Evolutionary conservation across 164 flowering plant species (phyloP), one percentile per base, ranked within the genome.

Genomic region (Platanus orientalis): DNA sequence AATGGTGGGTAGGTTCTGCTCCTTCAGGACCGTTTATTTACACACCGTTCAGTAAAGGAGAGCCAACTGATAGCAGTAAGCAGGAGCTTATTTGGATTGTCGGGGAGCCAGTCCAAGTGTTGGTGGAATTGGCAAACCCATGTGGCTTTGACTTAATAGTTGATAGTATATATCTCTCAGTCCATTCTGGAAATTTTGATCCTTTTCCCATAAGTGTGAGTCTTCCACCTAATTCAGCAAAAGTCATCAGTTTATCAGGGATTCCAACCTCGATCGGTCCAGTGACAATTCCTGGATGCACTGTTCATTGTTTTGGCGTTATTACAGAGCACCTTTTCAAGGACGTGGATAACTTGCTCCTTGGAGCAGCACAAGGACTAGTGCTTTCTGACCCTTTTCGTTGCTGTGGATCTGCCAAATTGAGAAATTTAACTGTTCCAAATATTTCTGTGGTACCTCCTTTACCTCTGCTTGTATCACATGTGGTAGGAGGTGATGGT

Each of bases 1-100:
- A 95, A 68, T 95, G 99, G 97, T 95, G 99, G 99, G 76, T 81
- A 12, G 99, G 97, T n/a, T 73, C 99, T 71, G 97, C 96, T 74
- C 93, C 97, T 57, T 80, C 97, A 20, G 99, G 99, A 26, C 99
- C 99, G 63, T 95, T 95, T 70, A 92, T 95, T 62, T 95, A 95
- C 75, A 95, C 99, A 26, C 99, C 99, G 58, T 92, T 95, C 73
- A 92, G 91, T 86, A 95, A 95, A 80, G 99, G 96, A 48, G 96
- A 92, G 23, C 47, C 86, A 58, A 81, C 59, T 72, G 82, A 77
- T 69, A 77, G 74, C 67, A 76, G 69, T 75, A 95, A 88, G 81
- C 99, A 88, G 69, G 99, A 90, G 50, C 70, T 90, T 50, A 73
- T 78, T 58, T 95, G 99, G 99, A 71, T 92, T 67, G 96, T 95